Conservation (phyloP, 1,284 basidiomycete genomes). For the Macrocystidia cucumis region DNA sequence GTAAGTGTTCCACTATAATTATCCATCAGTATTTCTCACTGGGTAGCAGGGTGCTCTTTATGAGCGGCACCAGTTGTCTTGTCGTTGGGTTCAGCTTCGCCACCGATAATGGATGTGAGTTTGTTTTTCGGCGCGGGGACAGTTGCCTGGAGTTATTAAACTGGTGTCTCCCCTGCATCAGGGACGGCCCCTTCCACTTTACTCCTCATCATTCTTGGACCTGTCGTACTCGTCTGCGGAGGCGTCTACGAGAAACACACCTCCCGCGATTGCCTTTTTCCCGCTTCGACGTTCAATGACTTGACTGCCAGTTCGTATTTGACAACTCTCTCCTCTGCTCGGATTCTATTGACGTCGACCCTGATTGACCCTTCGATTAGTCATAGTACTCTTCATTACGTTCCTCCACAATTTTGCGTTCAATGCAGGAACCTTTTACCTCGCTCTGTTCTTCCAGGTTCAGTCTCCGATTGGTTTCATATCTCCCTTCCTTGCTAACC, state of each 20-base stretch:
- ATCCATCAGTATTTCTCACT: constrained; percentile 6
- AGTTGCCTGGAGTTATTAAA: no score
- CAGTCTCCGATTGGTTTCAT: constrained; percentile 11
- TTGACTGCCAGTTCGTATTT: constrained; percentile 43
- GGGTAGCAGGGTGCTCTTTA: constrained; percentile 53
- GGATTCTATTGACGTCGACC: constrained; percentile 9
- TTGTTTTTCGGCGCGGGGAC: constrained; percentile 7
- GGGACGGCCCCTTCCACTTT: constrained; percentile 58
- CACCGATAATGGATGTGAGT: constrained; percentile 58
- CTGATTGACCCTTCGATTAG: constrained; percentile 35
- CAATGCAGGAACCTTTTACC: constrained; percentile 76
- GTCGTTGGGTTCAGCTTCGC: constrained; percentile 75
- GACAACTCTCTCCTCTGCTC: constrained; percentile 8
- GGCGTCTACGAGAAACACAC: constrained; percentile 61
- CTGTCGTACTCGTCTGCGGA: constrained; percentile 43
- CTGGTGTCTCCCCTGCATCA: constrained; percentile 19
- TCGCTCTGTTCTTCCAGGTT: constrained; percentile 75
- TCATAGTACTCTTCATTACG: constrained; percentile 54
- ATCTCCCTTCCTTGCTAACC: constrained; percentile 8
- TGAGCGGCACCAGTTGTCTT: constrained; percentile 64
- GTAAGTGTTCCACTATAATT: constrained; percentile 33
- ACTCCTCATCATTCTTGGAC: constrained; percentile 47
- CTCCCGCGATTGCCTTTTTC: constrained; percentile 63
- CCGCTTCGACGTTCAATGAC: constrained; percentile 51
- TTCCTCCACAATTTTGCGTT: constrained; percentile 78